Conservation (phyloP, 345 rosid genomes). For the Schrenkiella parvula region DNA sequence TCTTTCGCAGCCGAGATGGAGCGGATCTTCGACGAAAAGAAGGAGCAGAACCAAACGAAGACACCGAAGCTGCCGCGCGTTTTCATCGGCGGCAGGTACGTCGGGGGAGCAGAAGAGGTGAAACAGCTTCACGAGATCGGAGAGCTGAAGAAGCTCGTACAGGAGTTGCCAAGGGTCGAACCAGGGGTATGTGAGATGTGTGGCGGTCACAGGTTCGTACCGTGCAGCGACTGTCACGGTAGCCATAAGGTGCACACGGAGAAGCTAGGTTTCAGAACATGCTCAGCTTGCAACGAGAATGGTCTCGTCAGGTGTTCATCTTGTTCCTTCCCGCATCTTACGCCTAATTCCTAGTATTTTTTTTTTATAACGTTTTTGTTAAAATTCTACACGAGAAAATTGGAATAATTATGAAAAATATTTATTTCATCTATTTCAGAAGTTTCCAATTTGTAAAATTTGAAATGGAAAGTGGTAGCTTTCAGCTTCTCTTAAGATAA, state of each 20-base stretch:
- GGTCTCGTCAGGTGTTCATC: constrained; percentile 87
- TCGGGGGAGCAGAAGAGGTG: constrained; percentile 91
- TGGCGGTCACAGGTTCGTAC: constrained; percentile 61
- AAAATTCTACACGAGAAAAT: not conserved
- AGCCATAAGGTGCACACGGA: constrained; percentile 74
- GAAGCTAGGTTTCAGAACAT: constrained; percentile 61
- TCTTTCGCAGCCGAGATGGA: constrained; percentile 53
- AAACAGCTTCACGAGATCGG: constrained; percentile 71
- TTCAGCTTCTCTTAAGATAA: constrained; percentile 2
- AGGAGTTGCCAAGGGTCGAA: constrained; percentile 53
- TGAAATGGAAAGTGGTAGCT: constrained; percentile 1
- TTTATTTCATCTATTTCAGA: not conserved
- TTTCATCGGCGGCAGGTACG: constrained; percentile 73
- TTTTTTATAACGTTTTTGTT: not conserved
- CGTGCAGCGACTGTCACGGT: constrained; percentile 66
- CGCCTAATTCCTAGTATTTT: constrained; percentile 21
- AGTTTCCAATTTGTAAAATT: constrained; percentile 29
- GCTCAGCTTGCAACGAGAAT: constrained; percentile 75
- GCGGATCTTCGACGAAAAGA: constrained; percentile 25
- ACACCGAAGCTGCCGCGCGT: constrained; percentile 56
- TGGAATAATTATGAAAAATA: constrained; percentile 16
- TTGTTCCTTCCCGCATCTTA: constrained; percentile 46
- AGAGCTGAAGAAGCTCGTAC: constrained; percentile 74
- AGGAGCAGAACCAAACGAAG: constrained; percentile 25
- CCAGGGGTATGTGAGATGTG: constrained; percentile 52